Evolutionary conservation across 306 rosid species (phyloP).

Genomic region (Hippophae rhamnoides): DNA sequence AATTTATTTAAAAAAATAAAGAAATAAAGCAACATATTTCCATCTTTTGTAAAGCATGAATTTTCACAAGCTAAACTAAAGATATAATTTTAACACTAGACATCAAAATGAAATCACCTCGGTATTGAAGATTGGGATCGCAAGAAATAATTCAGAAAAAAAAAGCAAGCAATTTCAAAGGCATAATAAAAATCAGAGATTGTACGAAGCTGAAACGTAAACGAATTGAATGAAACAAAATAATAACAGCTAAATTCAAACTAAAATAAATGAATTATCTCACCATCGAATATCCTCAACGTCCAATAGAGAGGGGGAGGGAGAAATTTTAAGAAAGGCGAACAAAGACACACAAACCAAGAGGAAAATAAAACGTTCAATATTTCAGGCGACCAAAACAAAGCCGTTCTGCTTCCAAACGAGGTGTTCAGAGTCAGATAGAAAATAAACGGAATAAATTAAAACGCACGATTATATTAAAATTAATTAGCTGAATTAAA

Average conservation of each 20-base stretch:
- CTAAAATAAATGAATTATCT: not conserved
- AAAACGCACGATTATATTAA: not conserved
- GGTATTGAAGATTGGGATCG: conserved; percentile 5
- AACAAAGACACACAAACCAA: not conserved
- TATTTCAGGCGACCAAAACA: conserved; percentile 32
- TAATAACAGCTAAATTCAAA: not conserved
- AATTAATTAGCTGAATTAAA: not conserved
- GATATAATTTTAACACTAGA: not conserved
- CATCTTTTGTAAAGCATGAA: not conserved
- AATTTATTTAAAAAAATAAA: not conserved
- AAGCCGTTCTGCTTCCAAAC: conserved; percentile 16
- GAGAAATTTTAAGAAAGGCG: not conserved
- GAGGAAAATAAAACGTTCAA: not conserved
- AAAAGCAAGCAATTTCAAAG: not conserved
- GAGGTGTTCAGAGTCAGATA: conserved; percentile 11
- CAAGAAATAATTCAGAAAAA: not conserved
- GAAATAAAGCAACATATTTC: not conserved
- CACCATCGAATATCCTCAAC: conserved; percentile 20
- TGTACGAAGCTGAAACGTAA: not conserved
- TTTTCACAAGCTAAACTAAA: conserved; percentile 1
- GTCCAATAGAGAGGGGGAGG: conserved; percentile 7
- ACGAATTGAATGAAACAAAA: not conserved
- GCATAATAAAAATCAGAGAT: not conserved
- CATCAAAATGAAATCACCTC: not conserved
- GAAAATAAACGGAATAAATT: conserved; percentile 6